phyloP scores from a whole-genome alignment of 106 monocot genomes.

The Dendrobium officinale region DNA sequence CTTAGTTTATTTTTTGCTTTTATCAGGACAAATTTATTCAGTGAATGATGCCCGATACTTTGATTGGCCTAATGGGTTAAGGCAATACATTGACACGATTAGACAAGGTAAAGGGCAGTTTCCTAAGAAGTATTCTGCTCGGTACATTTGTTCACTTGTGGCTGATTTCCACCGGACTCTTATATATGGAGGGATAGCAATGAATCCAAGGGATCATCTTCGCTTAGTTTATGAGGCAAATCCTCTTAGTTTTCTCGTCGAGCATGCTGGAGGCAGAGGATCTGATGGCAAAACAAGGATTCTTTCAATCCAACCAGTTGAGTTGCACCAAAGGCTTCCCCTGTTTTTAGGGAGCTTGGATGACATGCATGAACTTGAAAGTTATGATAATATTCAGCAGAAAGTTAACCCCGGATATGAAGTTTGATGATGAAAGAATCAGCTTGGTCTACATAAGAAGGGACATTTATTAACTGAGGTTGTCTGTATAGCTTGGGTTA shows the following conservation, averaged over 20 bases:
- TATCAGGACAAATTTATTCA: conserved; percentile 93
- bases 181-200: conserved; percentile 79
- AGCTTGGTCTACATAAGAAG: not conserved
- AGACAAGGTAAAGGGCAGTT: conserved; percentile 85
- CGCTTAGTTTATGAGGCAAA: conserved; percentile 93
- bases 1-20: conserved; percentile 8
- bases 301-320: conserved; percentile 77
- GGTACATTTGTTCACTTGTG: conserved; percentile 89
- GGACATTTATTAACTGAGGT: not conserved
- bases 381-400: conserved; percentile 84
- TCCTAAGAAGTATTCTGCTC: conserved; percentile 92
- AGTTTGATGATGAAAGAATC: conserved; percentile 40
- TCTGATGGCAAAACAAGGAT: conserved; percentile 87
- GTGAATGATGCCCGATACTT: conserved; percentile 97
- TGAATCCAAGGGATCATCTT: conserved; percentile 98
- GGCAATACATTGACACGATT: conserved; percentile 76
- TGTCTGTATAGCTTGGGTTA: not conserved
- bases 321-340: conserved; percentile 91
- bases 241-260: conserved; percentile 89
- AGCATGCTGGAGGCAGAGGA: conserved; percentile 89
- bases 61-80: conserved; percentile 94
- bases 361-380: conserved; percentile 91
- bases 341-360: conserved; percentile 79
- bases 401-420: conserved; percentile 97
- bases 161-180: conserved; percentile 92